A percentile compares a stretch with the other conserved stretches of the same genome.
These are phyloP conservation scores for Aspergillus viridinutans DNA, from an alignment of 2,329 filamentous ascomycete species.

Conservation along the genomic window DNA sequence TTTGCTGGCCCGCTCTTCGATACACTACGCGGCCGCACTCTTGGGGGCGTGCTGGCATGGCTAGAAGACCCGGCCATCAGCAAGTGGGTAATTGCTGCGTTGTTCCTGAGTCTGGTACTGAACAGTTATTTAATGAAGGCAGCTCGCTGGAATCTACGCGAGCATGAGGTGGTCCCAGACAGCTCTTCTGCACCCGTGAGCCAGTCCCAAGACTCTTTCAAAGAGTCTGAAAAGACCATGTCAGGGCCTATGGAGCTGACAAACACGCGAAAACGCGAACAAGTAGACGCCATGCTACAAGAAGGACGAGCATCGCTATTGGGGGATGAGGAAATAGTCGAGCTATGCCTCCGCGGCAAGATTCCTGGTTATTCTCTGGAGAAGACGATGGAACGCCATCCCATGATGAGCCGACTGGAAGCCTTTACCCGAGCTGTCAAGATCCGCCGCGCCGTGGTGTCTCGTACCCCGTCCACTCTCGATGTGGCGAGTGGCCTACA, in stretches of 20 bases:
- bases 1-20: conserved; percentile 43
- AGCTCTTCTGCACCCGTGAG: conserved; percentile 35
- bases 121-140: conserved; percentile 99
- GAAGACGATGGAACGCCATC: conserved; percentile 81
- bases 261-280: conserved; percentile 57
- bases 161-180: conserved; percentile 60
- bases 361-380: conserved; percentile 93
- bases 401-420: conserved; percentile 45
- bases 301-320: conserved; percentile 75
- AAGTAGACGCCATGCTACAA: conserved; percentile 72
- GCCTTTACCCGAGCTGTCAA: conserved; percentile 81
- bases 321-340: conserved; percentile 78
- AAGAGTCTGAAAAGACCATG: conserved; percentile 23
- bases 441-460: conserved; percentile 80
- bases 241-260: conserved; percentile 33
- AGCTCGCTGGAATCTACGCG: conserved; percentile 93
- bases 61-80: conserved; percentile 92
- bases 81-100: conserved; percentile 92
- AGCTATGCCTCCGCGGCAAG: conserved; percentile 81
- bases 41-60: conserved; percentile 87
- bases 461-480: conserved; percentile 78
- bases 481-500: conserved; percentile 73
- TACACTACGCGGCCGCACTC: conserved; percentile 66
- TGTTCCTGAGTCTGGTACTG: conserved; percentile 85
- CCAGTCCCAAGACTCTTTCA: conserved; percentile 19